These are phyloP conservation scores for Metschnikowia reukaufii DNA, from an alignment of 805 yeast species.

Conservation along the genomic window DNA sequence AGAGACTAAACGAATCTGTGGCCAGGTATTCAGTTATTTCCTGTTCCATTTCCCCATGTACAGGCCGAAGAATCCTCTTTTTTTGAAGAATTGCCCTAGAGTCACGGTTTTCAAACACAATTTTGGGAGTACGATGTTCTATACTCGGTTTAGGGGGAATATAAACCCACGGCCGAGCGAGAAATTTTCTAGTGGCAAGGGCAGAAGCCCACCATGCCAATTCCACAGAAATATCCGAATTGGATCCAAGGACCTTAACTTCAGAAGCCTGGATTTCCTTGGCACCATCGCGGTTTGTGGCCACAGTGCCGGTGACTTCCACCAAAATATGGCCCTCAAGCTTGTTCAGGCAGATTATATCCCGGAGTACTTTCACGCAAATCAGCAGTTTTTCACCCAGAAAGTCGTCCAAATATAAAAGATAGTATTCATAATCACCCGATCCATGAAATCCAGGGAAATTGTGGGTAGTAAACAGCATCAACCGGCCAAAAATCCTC, in stretches of 20 bases:
- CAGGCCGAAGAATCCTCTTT: constrained; percentile 46
- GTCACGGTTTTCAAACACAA: constrained; percentile 81
- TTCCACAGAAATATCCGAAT: constrained; percentile 25
- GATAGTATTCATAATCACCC: constrained; percentile 10
- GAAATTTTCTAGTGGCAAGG: constrained; percentile 21
- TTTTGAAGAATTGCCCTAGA: constrained; percentile 75
- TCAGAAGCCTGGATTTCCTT: constrained; percentile 11
- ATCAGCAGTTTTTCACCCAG: constrained; percentile 33
- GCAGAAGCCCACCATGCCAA: constrained; percentile 30
- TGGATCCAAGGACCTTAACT: constrained; percentile 20
- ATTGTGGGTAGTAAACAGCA: constrained; percentile 10
- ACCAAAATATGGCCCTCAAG: constrained; percentile 27
- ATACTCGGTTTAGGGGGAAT: not conserved
- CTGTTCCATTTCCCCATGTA: not conserved
- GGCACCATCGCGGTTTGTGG: constrained; percentile 9
- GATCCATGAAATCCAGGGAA: constrained; percentile 2
- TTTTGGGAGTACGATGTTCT: constrained; percentile 22
- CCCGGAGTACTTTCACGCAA: constrained; percentile 21
- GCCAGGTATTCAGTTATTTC: not conserved
- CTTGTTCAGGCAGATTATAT: constrained; percentile 17
- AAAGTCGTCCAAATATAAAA: constrained; percentile 35
- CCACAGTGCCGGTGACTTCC: constrained; percentile 24
- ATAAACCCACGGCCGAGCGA: constrained; percentile 31
- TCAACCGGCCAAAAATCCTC: constrained; percentile 29
- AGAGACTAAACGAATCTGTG: not conserved